These are phyloP conservation scores for Speleostelium caveatum DNA, from an alignment of 78 protist genomes.

Conservation along the genomic window DNA sequence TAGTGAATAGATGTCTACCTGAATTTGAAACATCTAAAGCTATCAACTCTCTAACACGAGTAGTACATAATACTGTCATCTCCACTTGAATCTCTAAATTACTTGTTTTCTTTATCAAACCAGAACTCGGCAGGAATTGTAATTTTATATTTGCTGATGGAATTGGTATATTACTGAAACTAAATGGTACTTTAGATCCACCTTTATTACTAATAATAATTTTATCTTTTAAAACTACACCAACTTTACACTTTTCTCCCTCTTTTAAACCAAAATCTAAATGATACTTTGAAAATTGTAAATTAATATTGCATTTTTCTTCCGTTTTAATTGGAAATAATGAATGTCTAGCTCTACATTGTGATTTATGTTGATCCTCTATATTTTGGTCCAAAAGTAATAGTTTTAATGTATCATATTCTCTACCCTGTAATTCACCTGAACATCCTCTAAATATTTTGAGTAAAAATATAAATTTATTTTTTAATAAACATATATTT, in stretches of 20 bases:
- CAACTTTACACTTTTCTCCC: constrained; percentile 78
- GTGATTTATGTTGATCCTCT: constrained; percentile 55
- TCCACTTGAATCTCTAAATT: constrained; percentile 36
- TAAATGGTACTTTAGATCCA: neutral
- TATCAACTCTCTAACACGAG: constrained; percentile 56
- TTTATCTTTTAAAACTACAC: constrained; percentile 64
- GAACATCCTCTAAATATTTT: constrained; percentile 43
- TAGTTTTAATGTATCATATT: constrained; percentile 26
- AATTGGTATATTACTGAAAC: constrained; percentile 49
- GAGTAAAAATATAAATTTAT: neutral
- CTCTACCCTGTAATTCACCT: constrained; percentile 12
- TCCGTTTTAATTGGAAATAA: constrained; percentile 48
- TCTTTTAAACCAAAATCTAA: constrained; percentile 70
- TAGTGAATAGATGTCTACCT: constrained; percentile 36
- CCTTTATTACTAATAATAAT: constrained; percentile 31
- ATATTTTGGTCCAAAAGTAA: constrained; percentile 54
- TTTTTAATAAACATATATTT: neutral
- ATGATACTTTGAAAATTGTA: constrained; percentile 71
- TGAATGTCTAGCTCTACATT: constrained; percentile 74
- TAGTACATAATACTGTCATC: constrained; percentile 59
- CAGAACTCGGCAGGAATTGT: constrained; percentile 36
- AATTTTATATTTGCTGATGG: constrained; percentile 16
- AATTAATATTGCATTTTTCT: constrained; percentile 17
- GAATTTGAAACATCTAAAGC: constrained; percentile 35
- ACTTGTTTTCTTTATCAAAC: constrained; percentile 23